Base-by-base conservation (phyloP, 1,139 yeast species). In the Suhomyces yuchorum region DNA sequence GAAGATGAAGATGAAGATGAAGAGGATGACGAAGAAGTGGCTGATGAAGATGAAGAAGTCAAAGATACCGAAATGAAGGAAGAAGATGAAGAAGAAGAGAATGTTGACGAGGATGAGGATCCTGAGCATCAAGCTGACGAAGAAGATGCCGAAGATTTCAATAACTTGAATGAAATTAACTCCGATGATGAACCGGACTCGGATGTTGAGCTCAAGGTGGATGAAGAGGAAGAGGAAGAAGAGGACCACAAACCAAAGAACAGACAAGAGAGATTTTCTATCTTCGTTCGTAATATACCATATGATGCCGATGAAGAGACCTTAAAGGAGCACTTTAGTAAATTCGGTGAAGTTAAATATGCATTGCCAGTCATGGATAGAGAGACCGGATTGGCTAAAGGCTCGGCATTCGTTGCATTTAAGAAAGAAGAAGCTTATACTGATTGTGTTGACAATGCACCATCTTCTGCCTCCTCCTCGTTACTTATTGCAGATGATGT, bases 331-430 rank as follows among this genome's bases (percentile, higher is more conserved):
- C 98, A 93, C 63, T 93, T 93, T 62, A 70, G 75, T 49, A 78
- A 81, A 56, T 91, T 93, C 62, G 99, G 99, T 8, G 80, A 88
- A 8, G 92, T 93, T 28, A 85, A 87, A 58, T 93, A 91, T 63
- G 99, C 99, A 0, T 76, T 93, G 43, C 97, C 98, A 0, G 99
- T 95, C 9, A 77, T 85, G 56, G 99, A 95, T 63, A 87, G 78
- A 61, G 85, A 77, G 49, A 85, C 96, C 2, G 96, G 96, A 4
- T 73, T 89, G 51, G 91, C 99, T 9, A 88, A 79, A 64, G 99
- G 99, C 48, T 87, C 97, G 1, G 99, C 97, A 0, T 93, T 93
- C 64, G 96, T 93, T 39, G 96, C 97, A 0, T 93, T 93, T 63
- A 67, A 65, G 46, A 73, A 77, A 30, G 82, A 81, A 51, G 82